Percentiles rank a stretch among this genome's conserved stretches.
phyloP scores from a whole-genome alignment of 208 protist species.

The Trypanosoma boissoni region DNA sequence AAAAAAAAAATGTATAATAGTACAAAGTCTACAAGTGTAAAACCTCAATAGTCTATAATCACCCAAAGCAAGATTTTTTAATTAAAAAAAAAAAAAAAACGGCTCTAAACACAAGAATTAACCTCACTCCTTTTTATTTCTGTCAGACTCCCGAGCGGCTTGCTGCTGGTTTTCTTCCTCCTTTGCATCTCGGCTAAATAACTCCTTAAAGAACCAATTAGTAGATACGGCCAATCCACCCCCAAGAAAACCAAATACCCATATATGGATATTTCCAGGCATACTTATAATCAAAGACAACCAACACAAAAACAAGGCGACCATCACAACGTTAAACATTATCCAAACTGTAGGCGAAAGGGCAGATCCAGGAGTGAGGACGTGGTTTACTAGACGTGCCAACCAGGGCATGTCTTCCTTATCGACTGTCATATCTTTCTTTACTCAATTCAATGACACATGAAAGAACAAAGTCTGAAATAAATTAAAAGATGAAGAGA shows the following conservation, averaged over 20 bases:
- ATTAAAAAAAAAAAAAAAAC: slow-evolving; percentile 1
- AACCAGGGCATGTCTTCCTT: slow-evolving; percentile 54
- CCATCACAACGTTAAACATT: slow-evolving; percentile 83
- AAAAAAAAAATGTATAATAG: slow-evolving; percentile 15
- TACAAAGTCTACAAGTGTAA: slow-evolving; percentile 16
- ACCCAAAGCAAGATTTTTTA: not conserved
- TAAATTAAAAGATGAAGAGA: no score
- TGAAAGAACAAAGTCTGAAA: not conserved
- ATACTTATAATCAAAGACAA: slow-evolving; percentile 69
- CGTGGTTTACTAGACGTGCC: slow-evolving; percentile 70
- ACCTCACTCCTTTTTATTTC: slow-evolving; percentile 24
- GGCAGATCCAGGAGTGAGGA: slow-evolving; percentile 87
- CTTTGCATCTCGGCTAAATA: slow-evolving; percentile 64
- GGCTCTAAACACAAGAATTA: not conserved
- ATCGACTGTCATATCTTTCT: slow-evolving; percentile 7
- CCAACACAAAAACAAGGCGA: slow-evolving; percentile 65
- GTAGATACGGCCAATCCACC: slow-evolving; percentile 72
- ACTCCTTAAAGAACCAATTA: slow-evolving; percentile 87
- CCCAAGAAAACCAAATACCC: slow-evolving; percentile 84
- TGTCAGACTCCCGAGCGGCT: slow-evolving; percentile 6
- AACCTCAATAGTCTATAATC: not conserved
- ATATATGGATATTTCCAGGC: slow-evolving; percentile 80
- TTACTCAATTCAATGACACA: not conserved
- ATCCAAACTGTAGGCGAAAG: slow-evolving; percentile 76
- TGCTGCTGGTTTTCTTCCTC: slow-evolving; percentile 39